These are phyloP conservation scores for Crithidia expoeki DNA, from an alignment of 208 protist genomes.

Conservation along the genomic window DNA sequence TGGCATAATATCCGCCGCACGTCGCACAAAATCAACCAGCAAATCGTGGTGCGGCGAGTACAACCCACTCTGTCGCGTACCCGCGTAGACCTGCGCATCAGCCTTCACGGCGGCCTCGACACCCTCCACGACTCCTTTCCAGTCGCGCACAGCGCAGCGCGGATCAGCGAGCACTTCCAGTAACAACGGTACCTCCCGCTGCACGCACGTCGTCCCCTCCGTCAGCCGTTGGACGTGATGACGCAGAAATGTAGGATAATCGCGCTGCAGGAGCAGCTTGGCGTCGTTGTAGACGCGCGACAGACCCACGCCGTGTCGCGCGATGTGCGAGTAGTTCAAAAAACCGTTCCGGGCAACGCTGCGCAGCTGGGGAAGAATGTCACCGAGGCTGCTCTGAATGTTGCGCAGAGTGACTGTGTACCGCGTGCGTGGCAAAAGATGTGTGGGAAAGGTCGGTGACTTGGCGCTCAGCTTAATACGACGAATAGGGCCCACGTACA, in stretches of 20 bases:
- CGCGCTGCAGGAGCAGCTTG: conserved; percentile 63
- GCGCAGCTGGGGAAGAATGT: conserved; percentile 72
- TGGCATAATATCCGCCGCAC: conserved; percentile 51
- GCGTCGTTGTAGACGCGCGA: conserved; percentile 63
- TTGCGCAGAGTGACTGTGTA: conserved; percentile 80
- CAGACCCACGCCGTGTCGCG: conserved; percentile 66
- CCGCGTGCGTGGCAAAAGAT: conserved; percentile 53
- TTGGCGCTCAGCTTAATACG: conserved; percentile 24
- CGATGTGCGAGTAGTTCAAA: conserved; percentile 82
- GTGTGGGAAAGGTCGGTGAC: conserved; percentile 41
- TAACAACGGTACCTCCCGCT: conserved; percentile 63
- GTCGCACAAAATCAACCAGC: conserved; percentile 74
- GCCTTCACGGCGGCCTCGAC: conserved; percentile 44
- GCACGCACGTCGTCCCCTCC: conserved; percentile 63
- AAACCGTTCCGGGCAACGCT: conserved; percentile 49
- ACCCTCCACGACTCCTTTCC: conserved; percentile 35
- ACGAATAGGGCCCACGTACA: conserved; percentile 40
- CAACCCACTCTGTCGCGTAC: conserved; percentile 58
- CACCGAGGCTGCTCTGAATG: conserved; percentile 55
- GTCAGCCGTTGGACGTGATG: conserved; percentile 56
- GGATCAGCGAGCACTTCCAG: conserved; percentile 49
- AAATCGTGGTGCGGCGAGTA: conserved; percentile 78
- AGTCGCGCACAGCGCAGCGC: conserved; percentile 41
- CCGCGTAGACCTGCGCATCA: conserved; percentile 47
- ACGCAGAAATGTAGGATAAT: conserved; percentile 65